Base-by-base conservation (phyloP, 495 filamentous ascomycete genomes). In the Hypoxylon lenormandii region DNA sequence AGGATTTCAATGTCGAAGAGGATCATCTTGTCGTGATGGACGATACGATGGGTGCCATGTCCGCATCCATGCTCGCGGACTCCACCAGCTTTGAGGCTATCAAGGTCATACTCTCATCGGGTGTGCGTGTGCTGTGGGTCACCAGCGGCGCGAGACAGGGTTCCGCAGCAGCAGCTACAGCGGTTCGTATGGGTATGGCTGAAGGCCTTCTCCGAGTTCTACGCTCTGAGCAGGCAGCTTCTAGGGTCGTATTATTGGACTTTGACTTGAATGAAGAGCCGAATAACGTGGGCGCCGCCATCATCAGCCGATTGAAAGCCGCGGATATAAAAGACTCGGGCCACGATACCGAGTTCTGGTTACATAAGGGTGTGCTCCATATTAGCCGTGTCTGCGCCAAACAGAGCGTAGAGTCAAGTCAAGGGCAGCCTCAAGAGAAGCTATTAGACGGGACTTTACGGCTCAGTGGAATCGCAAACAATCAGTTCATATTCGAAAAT, bases 341-440 rank as follows among this genome's bases (percentile, higher is more conserved):
- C 4, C 37, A 13, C 19, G 71, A 74, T 51, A 59, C 60, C 1
- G 73, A 76, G 22, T 74, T 67, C 42, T 76, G 73, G 73, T 45
- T 76, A 28, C 71, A 72, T 28, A 36, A 40, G 5, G 73, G 67
- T 23, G 59, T 63, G 33, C 15, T 74, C 3, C 50, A 60, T 13
- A 63, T 57, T 21, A 45, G 45, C 22, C 67, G 73, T n/a, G 53
- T 76, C 30, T 48, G 60, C 3, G 30, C 59, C 0, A 51, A 61
- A 21, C 40, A 54, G 6, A 28, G 11, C 21, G 23, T 60, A 10
- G 64, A 61, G n/a, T 7, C 47, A 13, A 51, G 4, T 1, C 47
- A 50, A 19, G 38, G 15, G 12, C 47, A 65, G 16, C 30, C 38
- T 49, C 47, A 60, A 42, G 49, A 49, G 18, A 33, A 61, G 4